Evolutionary conservation across 129 eudicot genomes (phyloP).

Genomic region (Pseudognaphalium luteoalbum): DNA sequence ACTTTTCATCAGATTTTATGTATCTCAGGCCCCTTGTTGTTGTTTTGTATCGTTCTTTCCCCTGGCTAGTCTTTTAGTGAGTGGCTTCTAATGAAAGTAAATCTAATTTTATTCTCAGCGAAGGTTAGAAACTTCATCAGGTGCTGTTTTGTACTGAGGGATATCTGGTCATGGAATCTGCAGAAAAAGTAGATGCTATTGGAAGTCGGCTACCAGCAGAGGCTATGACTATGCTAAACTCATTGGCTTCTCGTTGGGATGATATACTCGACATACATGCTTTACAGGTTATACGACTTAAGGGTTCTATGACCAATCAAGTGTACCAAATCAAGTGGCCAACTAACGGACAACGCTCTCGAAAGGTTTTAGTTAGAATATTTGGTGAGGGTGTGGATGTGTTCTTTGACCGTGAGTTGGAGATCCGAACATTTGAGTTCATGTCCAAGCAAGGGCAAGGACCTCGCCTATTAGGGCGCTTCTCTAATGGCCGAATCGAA

Average conservation of each 20-base stretch:
- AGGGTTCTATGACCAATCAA: conserved; percentile 95
- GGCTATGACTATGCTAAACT: conserved; percentile 46
- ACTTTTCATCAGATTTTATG: too few relatives aligned
- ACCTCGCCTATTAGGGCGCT: conserved; percentile 75
- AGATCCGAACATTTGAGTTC: conserved; percentile 81
- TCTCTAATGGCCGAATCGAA: conserved; percentile 78
- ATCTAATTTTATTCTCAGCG: conserved; percentile 11
- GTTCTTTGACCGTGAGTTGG: conserved; percentile 76
- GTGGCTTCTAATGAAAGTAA: background rate
- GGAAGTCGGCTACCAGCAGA: conserved; percentile 50
- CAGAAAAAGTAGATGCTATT: conserved; percentile 32
- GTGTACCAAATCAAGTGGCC: conserved; percentile 95
- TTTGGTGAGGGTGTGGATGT: conserved; percentile 88
- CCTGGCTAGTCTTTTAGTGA: too few relatives aligned
- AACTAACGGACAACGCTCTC: conserved; percentile 40
- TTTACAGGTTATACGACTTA: conserved; percentile 75
- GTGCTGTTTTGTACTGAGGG: conserved; percentile 12
- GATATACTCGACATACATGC: conserved; percentile 62
- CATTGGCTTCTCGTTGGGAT: conserved; percentile 75
- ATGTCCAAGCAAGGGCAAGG: conserved; percentile 87
- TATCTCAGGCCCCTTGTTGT: too few relatives aligned
- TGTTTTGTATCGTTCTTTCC: too few relatives aligned
- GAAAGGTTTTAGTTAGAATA: conserved; percentile 82
- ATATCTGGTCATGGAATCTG: conserved; percentile 45
- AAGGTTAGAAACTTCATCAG: conserved; percentile 24